Conservation (phyloP, 1,139 yeast species). For the Suhomyces ambrosiae region DNA sequence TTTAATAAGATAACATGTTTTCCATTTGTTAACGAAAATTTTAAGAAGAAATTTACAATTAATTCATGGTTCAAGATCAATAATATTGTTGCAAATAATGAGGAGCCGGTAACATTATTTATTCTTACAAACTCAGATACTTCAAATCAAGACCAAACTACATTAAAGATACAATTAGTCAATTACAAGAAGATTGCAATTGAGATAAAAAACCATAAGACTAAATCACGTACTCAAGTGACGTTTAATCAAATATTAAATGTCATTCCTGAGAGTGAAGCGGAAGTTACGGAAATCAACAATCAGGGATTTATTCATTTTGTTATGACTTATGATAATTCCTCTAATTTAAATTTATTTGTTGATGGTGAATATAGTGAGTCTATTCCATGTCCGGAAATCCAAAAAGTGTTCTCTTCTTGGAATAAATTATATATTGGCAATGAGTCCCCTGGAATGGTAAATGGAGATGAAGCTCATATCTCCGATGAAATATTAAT, state of each 20-base stretch:
- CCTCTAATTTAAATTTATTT: constrained; percentile 39
- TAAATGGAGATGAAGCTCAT: not conserved
- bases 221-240: constrained; percentile 32
- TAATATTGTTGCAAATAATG: constrained; percentile 13
- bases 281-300: not conserved
- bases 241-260: constrained; percentile 36
- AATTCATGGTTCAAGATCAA: constrained; percentile 42
- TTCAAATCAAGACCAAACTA: constrained; percentile 22
- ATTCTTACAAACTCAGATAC: constrained; percentile 31
- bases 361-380: constrained; percentile 49
- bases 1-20: constrained; percentile 24
- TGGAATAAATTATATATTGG: constrained; percentile 49
- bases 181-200: constrained; percentile 37
- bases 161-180: constrained; percentile 32
- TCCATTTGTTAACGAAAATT: constrained; percentile 14
- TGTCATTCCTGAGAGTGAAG: not conserved
- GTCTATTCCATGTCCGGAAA: constrained; percentile 46
- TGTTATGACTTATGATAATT: constrained; percentile 41
- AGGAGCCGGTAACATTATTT: constrained; percentile 28
- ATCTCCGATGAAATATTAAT: constrained; percentile 33
- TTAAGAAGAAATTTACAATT: constrained; percentile 24
- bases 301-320: constrained; percentile 36
- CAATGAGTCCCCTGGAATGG: constrained; percentile 16
- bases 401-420: constrained; percentile 27
- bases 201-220: constrained; percentile 29